Base-by-base conservation (phyloP, 129 eudicot species). In the Arctium minus region DNA sequence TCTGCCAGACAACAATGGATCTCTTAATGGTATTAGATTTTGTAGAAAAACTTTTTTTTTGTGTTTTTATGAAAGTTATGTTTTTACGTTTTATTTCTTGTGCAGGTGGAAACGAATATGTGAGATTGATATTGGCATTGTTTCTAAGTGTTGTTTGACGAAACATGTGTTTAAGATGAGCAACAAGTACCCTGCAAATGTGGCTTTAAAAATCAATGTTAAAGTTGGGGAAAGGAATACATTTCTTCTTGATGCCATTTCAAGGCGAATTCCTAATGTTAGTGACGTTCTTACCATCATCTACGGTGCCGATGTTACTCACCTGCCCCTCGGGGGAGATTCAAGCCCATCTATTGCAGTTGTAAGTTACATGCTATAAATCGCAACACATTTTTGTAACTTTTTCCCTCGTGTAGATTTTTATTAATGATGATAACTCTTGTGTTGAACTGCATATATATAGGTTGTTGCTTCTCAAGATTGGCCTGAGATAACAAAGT, bases 381-480 rank as follows among this genome's bases (percentile, higher is more conserved):
- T 22, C 27, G 27, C 27, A 22, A 22, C 42, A 29, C 22, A 5
- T 37, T 7, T 18, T 18, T 48, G 6, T 30, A n/a, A 62, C 12
- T 80, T n/a, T 37, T n/a, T 75, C 0, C 12, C 10, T 10, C 6
- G 9, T 8, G 29, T 7, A 5, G 6, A 46, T 3, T 86, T 2
- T 53, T 44, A 37, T 74, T 75, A 80, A 42, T 10, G 53, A 27
- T 18, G 33, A 27, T 12, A 22, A n/a, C 73, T 36, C 75, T 22
- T 22, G 27, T 22, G 27, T 22, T 22, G 27, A 22, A 22, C 27
- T 78, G 79, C 2, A 42, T 8, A 39, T 39, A n/a, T 70, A 70
- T 84, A 94, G 98, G 96, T 94, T 44, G 98, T 94, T 72, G 98
- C 98, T 36, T 94, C 98, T 72, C 98, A 94, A 82, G 98, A 94